These are phyloP conservation scores for Prunus davidiana DNA, from an alignment of 306 rosid genomes.

Conservation along the genomic window DNA sequence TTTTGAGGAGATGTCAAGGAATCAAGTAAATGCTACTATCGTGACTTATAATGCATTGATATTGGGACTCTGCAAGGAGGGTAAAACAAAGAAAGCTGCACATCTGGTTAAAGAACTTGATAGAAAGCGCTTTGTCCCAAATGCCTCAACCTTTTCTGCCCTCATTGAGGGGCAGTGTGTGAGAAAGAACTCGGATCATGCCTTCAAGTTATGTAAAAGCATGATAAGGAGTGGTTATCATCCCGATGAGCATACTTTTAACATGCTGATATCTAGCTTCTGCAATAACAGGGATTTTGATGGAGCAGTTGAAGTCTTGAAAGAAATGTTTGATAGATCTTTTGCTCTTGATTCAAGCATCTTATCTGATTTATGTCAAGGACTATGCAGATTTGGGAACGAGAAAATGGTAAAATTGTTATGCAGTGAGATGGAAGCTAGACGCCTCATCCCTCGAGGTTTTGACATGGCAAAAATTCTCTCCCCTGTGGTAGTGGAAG, in stretches of 20 bases:
- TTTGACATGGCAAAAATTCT: conserved; percentile 35
- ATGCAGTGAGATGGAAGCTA: conserved; percentile 34
- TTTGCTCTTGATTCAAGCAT: conserved; percentile 43
- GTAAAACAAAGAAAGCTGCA: conserved; percentile 81
- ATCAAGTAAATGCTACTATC: conserved; percentile 59
- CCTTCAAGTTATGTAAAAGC: conserved; percentile 61
- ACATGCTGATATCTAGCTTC: conserved; percentile 51
- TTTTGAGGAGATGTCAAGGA: conserved; percentile 68
- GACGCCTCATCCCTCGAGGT: conserved; percentile 23
- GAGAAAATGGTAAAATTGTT: conserved; percentile 36
- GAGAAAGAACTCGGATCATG: conserved; percentile 59
- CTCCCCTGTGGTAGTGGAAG: conserved; percentile 14
- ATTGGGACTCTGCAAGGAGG: conserved; percentile 80
- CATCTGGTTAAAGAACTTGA: conserved; percentile 65
- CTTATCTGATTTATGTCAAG: conserved; percentile 50
- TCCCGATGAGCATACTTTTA: conserved; percentile 52
- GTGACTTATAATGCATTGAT: conserved; percentile 78
- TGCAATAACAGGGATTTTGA: conserved; percentile 65
- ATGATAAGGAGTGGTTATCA: conserved; percentile 67
- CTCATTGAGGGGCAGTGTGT: conserved; percentile 66
- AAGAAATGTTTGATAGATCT: conserved; percentile 60
- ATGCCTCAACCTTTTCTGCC: conserved; percentile 71
- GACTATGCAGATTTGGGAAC: conserved; percentile 50
- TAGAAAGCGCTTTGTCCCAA: conserved; percentile 55
- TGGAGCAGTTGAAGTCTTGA: conserved; percentile 63